A percentile compares a stretch with the other conserved stretches of the same genome.
Conservation (phyloP, 2,329 filamentous ascomycete genomes). For the Verticillium alfalfae region DNA sequence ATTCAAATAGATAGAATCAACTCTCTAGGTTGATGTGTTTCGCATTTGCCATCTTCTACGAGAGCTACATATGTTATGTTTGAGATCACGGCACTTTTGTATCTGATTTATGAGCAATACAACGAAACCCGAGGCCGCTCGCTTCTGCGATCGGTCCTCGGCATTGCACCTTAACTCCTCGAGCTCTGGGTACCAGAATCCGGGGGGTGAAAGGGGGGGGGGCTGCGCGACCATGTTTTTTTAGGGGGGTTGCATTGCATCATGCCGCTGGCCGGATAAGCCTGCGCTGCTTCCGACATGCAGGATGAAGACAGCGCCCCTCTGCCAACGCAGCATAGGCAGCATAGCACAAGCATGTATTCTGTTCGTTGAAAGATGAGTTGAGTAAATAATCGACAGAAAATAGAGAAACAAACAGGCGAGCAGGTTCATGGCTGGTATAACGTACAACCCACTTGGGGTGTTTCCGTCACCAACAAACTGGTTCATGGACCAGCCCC, state of each 20-base stretch:
- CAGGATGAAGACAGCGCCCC: neutral
- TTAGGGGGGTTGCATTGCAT: neutral
- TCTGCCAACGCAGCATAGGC: neutral
- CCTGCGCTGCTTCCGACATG: neutral
- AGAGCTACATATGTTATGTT: too few relatives aligned
- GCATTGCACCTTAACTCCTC: neutral
- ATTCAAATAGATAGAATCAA: too few relatives aligned
- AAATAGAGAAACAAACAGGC: too few relatives aligned
- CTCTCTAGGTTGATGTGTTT: too few relatives aligned
- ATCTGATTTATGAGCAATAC: neutral
- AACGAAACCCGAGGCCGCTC: neutral
- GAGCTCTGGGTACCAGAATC: neutral
- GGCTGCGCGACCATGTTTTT: neutral
- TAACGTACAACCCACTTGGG: neutral
- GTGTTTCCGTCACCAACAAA: too few relatives aligned
- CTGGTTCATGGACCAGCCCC: too few relatives aligned
- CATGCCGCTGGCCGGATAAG: neutral
- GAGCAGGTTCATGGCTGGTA: neutral
- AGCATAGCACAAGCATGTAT: neutral
- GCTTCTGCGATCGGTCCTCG: neutral
- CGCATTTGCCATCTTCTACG: too few relatives aligned
- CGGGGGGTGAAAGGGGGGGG: neutral
- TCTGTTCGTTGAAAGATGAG: neutral
- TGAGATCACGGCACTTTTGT: too few relatives aligned
- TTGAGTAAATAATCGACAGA: neutral